phyloP scores from a whole-genome alignment of 805 yeast genomes.

The Isabelozyma rhagii region DNA sequence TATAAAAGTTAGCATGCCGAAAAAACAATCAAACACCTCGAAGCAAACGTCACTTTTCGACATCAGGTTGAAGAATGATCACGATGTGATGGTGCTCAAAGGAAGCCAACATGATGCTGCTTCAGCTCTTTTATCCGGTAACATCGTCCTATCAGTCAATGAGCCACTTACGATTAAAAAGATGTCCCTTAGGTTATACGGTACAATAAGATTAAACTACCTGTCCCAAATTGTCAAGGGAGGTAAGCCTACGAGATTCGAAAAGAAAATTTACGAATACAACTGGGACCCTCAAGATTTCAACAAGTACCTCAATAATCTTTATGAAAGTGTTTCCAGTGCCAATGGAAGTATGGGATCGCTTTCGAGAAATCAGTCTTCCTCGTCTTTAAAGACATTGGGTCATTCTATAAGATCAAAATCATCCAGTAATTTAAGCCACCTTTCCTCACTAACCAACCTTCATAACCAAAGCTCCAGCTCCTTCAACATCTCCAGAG shows the following conservation, averaged over 20 bases:
- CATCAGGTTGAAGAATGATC: slow-evolving; percentile 65
- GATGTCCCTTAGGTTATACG: slow-evolving; percentile 61
- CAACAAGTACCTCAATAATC: slow-evolving; percentile 34
- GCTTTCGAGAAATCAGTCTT: slow-evolving; percentile 39
- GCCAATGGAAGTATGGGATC: slow-evolving; percentile 16
- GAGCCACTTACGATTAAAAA: slow-evolving; percentile 73
- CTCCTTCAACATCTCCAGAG: slow-evolving; percentile 20
- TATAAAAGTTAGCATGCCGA: slow-evolving; percentile 1
- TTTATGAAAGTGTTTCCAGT: slow-evolving; percentile 20
- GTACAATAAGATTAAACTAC: slow-evolving; percentile 66
- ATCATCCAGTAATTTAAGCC: slow-evolving; percentile 23
- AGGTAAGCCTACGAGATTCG: slow-evolving; percentile 49
- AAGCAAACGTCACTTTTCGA: slow-evolving; percentile 38
- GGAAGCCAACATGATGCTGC: slow-evolving; percentile 79
- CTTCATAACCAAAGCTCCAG: slow-evolving; percentile 1
- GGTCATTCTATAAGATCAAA: slow-evolving; percentile 30
- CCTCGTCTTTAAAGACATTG: slow-evolving; percentile 40
- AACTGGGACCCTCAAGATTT: slow-evolving; percentile 71
- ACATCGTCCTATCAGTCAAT: slow-evolving; percentile 66
- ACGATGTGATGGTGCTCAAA: slow-evolving; percentile 75
- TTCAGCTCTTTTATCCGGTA: slow-evolving; percentile 72
- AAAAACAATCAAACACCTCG: slow-evolving; percentile 11
- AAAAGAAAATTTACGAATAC: slow-evolving; percentile 68
- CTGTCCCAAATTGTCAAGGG: slow-evolving; percentile 51
- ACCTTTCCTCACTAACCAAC: slow-evolving; percentile 16